Base-by-base conservation (phyloP, 2,329 filamentous ascomycete species). In the Nothopassalora personata region DNA sequence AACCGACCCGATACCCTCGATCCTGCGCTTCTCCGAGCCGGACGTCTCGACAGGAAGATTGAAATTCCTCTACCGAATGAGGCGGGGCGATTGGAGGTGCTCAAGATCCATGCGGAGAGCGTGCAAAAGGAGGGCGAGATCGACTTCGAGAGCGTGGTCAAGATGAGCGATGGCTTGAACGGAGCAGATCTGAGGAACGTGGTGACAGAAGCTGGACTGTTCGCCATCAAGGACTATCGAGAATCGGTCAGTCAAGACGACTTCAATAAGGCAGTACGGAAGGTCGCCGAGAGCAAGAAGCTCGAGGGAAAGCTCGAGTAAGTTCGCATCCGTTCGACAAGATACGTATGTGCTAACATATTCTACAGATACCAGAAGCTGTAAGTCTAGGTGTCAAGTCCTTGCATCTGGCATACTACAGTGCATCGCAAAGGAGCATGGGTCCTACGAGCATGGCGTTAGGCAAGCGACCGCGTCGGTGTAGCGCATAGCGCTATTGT, bases 91-190 rank as follows among this genome's bases (percentile, higher is more conserved):
- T 78, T 99, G 67, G 94, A 99, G 80, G 96, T 99, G 78, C 81
- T 99, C 76, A 99, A 99, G 85, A 99, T 99, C 68, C 94, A 99
- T 75, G 86, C 93, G 5, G 84, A 85, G 34, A 86, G 89, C 62
- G 94, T 99, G 13, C 84, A 90, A 60, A 86, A 90, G 49, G 93
- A 97, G 68, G 94, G 93, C 0, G 94, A 99, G 64, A 91, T 99
- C 71, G 95, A 99, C 75, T 99, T 96, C 72, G 94, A 99, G 83
- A 97, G 91, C 70, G 91, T 99, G 60, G 94, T 99, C 67, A 99
- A 99, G 86, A 99, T 99, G 94, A 97, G 92, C 69, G 94, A 99
- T 72, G 92, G 93, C 30, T 83, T 99, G 70, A 99, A 99, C 77
- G 94, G 94, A 73, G 94, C 94, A 53, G 94, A 99, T 85, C 78